Conservation (phyloP, 768 basidiomycete genomes). For the Boletus sp. region DNA sequence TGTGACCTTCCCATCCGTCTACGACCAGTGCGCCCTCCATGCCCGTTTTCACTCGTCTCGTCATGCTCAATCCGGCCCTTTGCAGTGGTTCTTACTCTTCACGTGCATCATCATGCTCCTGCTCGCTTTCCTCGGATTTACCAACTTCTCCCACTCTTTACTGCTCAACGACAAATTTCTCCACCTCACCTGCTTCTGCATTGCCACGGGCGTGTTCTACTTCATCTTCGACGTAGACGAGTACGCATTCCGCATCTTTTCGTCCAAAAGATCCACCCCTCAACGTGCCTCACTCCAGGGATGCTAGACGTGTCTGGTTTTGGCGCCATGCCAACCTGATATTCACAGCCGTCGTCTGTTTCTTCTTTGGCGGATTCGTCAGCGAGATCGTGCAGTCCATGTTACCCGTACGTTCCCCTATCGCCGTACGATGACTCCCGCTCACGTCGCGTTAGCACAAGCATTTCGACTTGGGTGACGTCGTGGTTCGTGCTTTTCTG, state of each 20-base stretch:
- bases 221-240: constrained; percentile 88
- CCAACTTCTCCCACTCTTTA: constrained; percentile 60
- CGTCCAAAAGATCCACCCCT: not conserved
- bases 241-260: constrained; percentile 42
- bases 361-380: constrained; percentile 76
- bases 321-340: constrained; percentile 75
- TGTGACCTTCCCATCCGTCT: constrained; percentile 71
- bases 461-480: constrained; percentile 69
- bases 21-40: constrained; percentile 52
- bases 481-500: constrained; percentile 50
- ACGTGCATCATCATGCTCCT: constrained; percentile 65
- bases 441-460: constrained; percentile 49
- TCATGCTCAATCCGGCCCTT: constrained; percentile 6
- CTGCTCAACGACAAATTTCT: constrained; percentile 79
- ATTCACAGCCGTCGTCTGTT: constrained; percentile 66
- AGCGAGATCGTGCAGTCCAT: constrained; percentile 81
- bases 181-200: constrained; percentile 72
- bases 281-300: constrained; percentile 41
- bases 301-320: constrained; percentile 80
- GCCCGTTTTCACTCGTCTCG: not conserved
- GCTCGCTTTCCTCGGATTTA: constrained; percentile 76
- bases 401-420: constrained; percentile 54
- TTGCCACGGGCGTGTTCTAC: constrained; percentile 81
- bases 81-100: constrained; percentile 79
- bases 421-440: not conserved